Evolutionary conservation across 2,329 filamentous ascomycete species (phyloP).

Genomic region (Botryosphaeria dothidea): DNA sequence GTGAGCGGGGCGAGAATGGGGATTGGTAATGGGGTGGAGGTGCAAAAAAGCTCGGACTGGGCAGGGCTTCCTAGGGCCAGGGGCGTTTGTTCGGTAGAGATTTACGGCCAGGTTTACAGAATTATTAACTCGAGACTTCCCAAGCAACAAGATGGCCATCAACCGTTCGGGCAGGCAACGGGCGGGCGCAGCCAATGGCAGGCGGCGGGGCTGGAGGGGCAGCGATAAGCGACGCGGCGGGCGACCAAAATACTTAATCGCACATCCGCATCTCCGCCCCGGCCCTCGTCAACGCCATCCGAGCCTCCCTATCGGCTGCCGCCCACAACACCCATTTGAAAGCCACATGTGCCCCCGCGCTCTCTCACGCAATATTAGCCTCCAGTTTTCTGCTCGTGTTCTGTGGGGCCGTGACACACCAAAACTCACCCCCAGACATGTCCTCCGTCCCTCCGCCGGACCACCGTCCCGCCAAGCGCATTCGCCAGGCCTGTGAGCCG

Average conservation of each 20-base stretch:
- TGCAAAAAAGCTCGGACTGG: neutral
- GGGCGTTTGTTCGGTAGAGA: neutral
- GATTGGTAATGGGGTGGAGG: neutral
- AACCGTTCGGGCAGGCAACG: neutral
- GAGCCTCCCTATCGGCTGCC: neutral
- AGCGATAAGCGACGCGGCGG: neutral
- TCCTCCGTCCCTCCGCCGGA: constrained; percentile 10
- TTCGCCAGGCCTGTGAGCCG: constrained; percentile 37
- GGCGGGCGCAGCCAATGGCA: neutral
- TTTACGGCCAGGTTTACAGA: neutral
- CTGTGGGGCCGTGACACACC: constrained; percentile 6
- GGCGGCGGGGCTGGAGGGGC: neutral
- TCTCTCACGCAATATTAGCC: neutral
- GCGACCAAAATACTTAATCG: neutral
- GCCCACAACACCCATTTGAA: neutral
- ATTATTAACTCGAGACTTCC: neutral
- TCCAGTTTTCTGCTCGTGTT: neutral
- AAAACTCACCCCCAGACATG: neutral
- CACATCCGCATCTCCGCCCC: constrained; percentile 10
- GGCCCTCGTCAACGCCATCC: neutral
- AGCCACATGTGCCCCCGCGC: neutral
- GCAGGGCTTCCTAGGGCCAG: neutral
- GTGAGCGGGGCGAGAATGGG: neutral
- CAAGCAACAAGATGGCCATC: neutral
- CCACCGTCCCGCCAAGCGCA: constrained; percentile 14